Conservation (phyloP, 441 rosid species). For the Populus tomentosa region DNA sequence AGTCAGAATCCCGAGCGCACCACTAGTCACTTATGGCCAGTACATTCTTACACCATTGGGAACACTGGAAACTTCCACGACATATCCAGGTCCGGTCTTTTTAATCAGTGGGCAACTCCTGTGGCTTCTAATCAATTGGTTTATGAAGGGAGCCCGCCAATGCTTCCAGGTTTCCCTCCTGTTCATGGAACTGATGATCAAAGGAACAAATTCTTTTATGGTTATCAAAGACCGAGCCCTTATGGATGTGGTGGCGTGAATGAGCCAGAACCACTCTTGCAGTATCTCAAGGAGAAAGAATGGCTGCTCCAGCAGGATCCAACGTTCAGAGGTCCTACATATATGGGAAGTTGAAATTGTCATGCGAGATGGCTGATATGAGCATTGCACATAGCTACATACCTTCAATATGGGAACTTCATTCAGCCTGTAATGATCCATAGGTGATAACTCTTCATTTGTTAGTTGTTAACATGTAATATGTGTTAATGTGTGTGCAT, state of each 20-base stretch:
- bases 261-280: constrained; percentile 64
- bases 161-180: constrained; percentile 29
- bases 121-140: constrained; percentile 27
- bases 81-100: constrained; percentile 37
- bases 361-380: background rate
- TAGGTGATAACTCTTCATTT: background rate
- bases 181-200: constrained; percentile 31
- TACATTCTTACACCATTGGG: constrained; percentile 32
- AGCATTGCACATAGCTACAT: background rate
- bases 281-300: constrained; percentile 73
- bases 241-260: constrained; percentile 42
- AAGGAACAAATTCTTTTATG: constrained; percentile 41
- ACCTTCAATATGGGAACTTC: background rate
- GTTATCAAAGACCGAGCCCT: constrained; percentile 43
- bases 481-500: background rate
- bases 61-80: constrained; percentile 31
- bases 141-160: constrained; percentile 22
- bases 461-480: background rate
- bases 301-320: constrained; percentile 63
- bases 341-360: constrained; percentile 40
- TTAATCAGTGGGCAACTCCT: constrained; percentile 51
- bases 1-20: constrained; percentile 41
- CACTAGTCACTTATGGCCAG: constrained; percentile 29
- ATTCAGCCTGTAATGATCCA: background rate
- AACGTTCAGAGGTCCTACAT: constrained; percentile 47